Conservation (phyloP, 805 yeast genomes). For the Lachancea fermentati region DNA sequence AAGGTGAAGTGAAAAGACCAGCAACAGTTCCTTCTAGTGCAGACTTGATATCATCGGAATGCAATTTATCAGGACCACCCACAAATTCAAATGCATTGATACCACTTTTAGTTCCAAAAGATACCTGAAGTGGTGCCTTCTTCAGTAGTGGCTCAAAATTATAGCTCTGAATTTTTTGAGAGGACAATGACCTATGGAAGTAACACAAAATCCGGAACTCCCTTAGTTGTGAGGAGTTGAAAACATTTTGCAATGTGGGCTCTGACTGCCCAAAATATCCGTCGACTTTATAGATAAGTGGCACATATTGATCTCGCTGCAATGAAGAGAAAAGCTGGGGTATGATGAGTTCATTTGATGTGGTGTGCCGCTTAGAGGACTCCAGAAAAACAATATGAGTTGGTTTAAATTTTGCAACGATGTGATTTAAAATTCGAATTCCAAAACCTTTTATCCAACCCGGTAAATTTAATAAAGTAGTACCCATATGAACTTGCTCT, state of each 20-base stretch:
- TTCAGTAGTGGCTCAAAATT: constrained; percentile 41
- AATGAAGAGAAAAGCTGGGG: constrained; percentile 25
- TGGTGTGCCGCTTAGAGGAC: constrained; percentile 19
- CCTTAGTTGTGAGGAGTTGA: constrained; percentile 48
- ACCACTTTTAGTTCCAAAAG: constrained; percentile 34
- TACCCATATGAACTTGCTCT: constrained; percentile 31
- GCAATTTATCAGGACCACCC: constrained; percentile 29
- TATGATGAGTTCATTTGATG: constrained; percentile 26
- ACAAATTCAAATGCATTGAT: constrained; percentile 34
- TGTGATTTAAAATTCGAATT: constrained; percentile 49
- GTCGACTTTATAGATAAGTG: constrained; percentile 20
- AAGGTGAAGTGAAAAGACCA: constrained; percentile 24
- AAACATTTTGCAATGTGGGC: constrained; percentile 25
- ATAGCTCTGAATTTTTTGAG: constrained; percentile 17
- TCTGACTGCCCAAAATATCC: constrained; percentile 5
- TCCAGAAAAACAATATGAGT: constrained; percentile 54
- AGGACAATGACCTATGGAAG: constrained; percentile 40
- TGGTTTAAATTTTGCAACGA: constrained; percentile 45
- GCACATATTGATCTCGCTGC: constrained; percentile 26
- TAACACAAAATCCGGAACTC: constrained; percentile 46
- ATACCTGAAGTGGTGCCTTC: constrained; percentile 37
- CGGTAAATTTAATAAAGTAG: constrained; percentile 68
- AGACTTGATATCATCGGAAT: constrained; percentile 31
- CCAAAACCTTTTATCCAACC: constrained; percentile 94
- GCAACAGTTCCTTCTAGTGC: constrained; percentile 35